phyloP scores from a whole-genome alignment of 2,329 filamentous ascomycete species.

The Fusarium tjaetaba region DNA sequence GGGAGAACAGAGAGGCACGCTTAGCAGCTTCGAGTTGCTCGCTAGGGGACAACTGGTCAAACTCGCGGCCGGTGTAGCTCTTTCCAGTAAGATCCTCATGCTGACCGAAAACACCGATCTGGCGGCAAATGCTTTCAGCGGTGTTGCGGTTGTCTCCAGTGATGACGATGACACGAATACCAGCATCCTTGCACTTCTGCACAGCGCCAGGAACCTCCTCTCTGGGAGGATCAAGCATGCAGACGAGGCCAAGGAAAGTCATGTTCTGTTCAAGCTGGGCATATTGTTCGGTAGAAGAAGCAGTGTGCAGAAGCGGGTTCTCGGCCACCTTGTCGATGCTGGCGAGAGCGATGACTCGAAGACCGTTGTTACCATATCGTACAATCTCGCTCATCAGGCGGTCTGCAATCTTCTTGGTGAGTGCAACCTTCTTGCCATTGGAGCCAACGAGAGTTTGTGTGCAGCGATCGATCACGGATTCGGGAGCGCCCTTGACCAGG shows the following conservation, averaged over 20 bases:
- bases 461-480: slow-evolving; percentile 93
- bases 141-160: slow-evolving; percentile 98
- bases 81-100: slow-evolving; percentile 88
- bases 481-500: slow-evolving; percentile 95
- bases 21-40: slow-evolving; percentile 88
- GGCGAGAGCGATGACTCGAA: slow-evolving; percentile 94
- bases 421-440: slow-evolving; percentile 78
- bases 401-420: slow-evolving; percentile 74
- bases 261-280: slow-evolving; percentile 89
- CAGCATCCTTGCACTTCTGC: slow-evolving; percentile 87
- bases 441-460: slow-evolving; percentile 81
- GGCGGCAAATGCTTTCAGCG: slow-evolving; percentile 95
- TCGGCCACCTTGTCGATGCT: slow-evolving; percentile 79
- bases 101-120: slow-evolving; percentile 90
- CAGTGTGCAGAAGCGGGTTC: slow-evolving; percentile 75
- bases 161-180: slow-evolving; percentile 97
- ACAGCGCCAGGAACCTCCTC: slow-evolving; percentile 90
- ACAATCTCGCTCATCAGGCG: slow-evolving; percentile 83
- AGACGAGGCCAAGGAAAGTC: slow-evolving; percentile 91
- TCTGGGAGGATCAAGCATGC: slow-evolving; percentile 96
- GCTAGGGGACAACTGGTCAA: slow-evolving; percentile 81
- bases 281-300: slow-evolving; percentile 87
- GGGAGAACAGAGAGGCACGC: slow-evolving; percentile 90
- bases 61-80: slow-evolving; percentile 95
- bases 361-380: slow-evolving; percentile 89